phyloP scores from a whole-genome alignment of 106 monocot species.

The Acanthochlamys bracteata region DNA sequence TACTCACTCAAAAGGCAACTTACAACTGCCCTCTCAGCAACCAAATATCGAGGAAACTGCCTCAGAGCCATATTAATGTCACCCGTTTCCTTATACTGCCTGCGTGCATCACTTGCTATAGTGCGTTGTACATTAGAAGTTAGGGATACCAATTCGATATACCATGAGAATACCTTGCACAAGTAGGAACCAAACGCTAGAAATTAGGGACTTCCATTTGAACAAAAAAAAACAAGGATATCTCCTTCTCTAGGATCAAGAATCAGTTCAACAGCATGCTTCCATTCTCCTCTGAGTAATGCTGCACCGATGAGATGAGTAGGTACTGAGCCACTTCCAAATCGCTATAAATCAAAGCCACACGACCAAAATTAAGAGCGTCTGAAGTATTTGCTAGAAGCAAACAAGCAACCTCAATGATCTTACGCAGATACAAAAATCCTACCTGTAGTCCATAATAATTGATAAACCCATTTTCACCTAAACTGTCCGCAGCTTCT shows the following conservation, averaged over 20 bases:
- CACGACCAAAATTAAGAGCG: background rate
- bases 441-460: conserved; percentile 90
- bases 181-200: no score
- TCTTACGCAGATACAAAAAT: background rate
- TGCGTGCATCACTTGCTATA: conserved; percentile 47
- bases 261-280: conserved; percentile 63
- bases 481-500: conserved; percentile 62
- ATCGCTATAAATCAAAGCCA: conserved; percentile 49
- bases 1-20: conserved; percentile 25
- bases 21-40: conserved; percentile 95
- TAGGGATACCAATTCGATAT: conserved; percentile 32
- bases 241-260: conserved; percentile 98
- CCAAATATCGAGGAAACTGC: conserved; percentile 60
- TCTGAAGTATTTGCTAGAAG: no score
- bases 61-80: conserved; percentile 62
- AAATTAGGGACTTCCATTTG: no score
- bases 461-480: conserved; percentile 84
- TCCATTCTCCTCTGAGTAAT: conserved; percentile 95
- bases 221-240: conserved; percentile 65
- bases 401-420: no score
- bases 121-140: conserved; percentile 56
- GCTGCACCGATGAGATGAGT: conserved; percentile 87
- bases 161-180: no score
- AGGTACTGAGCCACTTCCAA: conserved; percentile 98
- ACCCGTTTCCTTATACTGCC: conserved; percentile 61